Conservation (phyloP, 768 basidiomycete species). For the Tulasnella calospora region DNA sequence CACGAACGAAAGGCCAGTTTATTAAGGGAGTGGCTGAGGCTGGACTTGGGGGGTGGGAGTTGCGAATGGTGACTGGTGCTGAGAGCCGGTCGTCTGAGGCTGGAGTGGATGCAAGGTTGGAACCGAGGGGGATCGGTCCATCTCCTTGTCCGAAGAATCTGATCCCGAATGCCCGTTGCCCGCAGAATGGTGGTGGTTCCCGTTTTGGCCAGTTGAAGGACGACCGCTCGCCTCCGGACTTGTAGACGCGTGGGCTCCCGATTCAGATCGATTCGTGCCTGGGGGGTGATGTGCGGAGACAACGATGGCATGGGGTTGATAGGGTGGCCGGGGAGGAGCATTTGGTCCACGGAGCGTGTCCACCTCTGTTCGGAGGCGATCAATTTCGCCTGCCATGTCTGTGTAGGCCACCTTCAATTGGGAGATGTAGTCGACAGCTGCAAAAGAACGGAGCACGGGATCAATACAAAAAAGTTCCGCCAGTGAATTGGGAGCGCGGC, state of each 20-base stretch:
- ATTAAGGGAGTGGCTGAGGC: constrained; percentile 10
- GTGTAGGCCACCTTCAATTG: constrained; percentile 51
- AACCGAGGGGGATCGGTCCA: constrained; percentile 17
- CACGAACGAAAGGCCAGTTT: not conserved
- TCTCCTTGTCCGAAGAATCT: constrained; percentile 1
- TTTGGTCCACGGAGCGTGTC: constrained; percentile 3
- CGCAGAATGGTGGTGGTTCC: constrained; percentile 5
- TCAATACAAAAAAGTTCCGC: not conserved
- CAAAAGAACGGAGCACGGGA: constrained; percentile 33
- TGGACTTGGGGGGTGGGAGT: constrained; percentile 13
- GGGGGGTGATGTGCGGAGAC: not conserved
- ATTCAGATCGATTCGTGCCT: not conserved
- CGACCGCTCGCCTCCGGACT: not conserved
- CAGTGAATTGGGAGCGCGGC: not conserved
- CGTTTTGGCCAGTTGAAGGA: not conserved
- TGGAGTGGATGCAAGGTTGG: constrained; percentile 5
- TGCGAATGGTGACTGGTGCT: constrained; percentile 5
- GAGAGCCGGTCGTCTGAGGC: not conserved
- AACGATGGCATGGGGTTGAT: constrained; percentile 1
- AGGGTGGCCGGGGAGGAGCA: constrained; percentile 8
- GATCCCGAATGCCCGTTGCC: not conserved
- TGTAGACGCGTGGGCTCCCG: not conserved
- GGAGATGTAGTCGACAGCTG: constrained; percentile 81
- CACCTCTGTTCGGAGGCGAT: constrained; percentile 17
- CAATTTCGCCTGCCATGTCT: constrained; percentile 26